Evolutionary conservation across 129 eudicot species (phyloP), one percentile per base, ranked within the genome.

Genomic region (Lonicera japonica): DNA sequence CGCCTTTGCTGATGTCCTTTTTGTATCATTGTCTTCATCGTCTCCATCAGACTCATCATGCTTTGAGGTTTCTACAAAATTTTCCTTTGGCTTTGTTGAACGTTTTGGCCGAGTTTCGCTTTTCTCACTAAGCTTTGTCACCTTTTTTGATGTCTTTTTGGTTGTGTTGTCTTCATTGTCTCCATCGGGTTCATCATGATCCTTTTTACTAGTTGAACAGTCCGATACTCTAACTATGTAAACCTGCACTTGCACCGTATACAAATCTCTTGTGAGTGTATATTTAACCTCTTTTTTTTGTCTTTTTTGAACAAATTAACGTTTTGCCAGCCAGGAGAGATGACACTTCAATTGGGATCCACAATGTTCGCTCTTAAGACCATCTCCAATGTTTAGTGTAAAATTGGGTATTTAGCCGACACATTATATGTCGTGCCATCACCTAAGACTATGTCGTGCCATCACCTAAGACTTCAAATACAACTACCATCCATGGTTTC

Each of bases 171-270:
- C 80, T 51, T 58, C 78, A 24, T 68, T 69, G 8, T 68, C 67
- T 0, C 20, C 66, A 58, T 21, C 18, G 23, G 75, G 34, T 3
- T 8, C 50, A 61, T 29, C 71, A 29, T 29, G 36, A 29, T 29
- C 36, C 2, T 39, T 70, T 12, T 64, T 61, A 41, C 56, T 39
- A 45, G 21, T 64, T 40, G 61, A 57, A 54, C 60, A 54, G 17
- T 76, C 17, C 45, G 74, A 75, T 73, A 81, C 83, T 70, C 80
- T 78, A 66, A 79, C 85, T 63, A 76, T 74, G 72, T 85, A 76
- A 21, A 85, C 82, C 94, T 85, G 78, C 74, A 79, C 11, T 20
- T 29, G 9, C 15, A 64, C 25, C 13, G 13, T 21, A 45, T 62
- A 15, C 25, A 41, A 41, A 56, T 50, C 55, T 50, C 9, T 16